Conservation (phyloP, 495 filamentous ascomycete species). For the Rostrohypoxylon terebratum region DNA sequence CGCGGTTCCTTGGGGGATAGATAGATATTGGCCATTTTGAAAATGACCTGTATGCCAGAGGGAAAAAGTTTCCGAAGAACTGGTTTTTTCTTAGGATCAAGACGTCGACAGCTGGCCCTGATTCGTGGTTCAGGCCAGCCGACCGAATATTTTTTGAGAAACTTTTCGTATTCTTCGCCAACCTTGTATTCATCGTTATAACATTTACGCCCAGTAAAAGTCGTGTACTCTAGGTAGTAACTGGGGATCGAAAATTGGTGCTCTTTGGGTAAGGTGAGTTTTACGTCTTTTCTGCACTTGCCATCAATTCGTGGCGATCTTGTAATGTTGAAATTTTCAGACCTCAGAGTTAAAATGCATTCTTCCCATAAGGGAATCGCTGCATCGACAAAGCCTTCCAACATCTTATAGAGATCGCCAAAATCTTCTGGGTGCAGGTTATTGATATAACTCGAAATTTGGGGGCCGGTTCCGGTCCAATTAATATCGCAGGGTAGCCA, state of each 20-base stretch:
- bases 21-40: slow-evolving; percentile 72
- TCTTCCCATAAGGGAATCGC: slow-evolving; percentile 47
- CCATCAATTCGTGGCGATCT: slow-evolving; percentile 29
- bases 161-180: background rate
- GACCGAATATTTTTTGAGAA: slow-evolving; percentile 21
- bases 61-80: slow-evolving; percentile 23
- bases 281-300: background rate
- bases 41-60: slow-evolving; percentile 68
- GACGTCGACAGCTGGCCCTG: background rate
- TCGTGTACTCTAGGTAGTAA: background rate
- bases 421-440: slow-evolving; percentile 67
- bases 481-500: slow-evolving; percentile 70
- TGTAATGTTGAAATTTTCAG: background rate
- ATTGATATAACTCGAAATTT: slow-evolving; percentile 76
- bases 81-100: background rate
- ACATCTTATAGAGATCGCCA: slow-evolving; percentile 59
- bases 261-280: slow-evolving; percentile 33
- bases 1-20: slow-evolving; percentile 67
- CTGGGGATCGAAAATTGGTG: slow-evolving; percentile 32
- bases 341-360: no score
- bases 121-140: slow-evolving; percentile 40
- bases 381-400: slow-evolving; percentile 63
- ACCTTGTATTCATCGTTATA: slow-evolving; percentile 8
- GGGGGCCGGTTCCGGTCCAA: slow-evolving; percentile 62
- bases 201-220: background rate